These are phyloP conservation scores for Trichoderma pleuroti DNA, from an alignment of 2,329 filamentous ascomycete species.

Conservation along the genomic window DNA sequence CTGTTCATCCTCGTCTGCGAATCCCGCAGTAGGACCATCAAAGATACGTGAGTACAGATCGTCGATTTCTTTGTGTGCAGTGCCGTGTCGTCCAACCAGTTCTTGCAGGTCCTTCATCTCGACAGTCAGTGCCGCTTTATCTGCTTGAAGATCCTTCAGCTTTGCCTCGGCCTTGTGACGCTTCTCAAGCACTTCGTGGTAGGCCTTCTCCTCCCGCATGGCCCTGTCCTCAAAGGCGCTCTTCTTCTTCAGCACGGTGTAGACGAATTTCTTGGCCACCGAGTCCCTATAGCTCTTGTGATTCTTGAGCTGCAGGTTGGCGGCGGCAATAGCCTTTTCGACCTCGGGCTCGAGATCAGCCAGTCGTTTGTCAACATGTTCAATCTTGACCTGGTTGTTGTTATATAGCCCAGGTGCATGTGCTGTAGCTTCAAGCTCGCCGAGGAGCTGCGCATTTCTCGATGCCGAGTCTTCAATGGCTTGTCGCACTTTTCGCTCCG, in stretches of 20 bases:
- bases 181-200: slow-evolving; percentile 10
- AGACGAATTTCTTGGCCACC: slow-evolving; percentile 12
- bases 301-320: slow-evolving; percentile 10
- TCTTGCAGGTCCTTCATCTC: slow-evolving; percentile 7
- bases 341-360: slow-evolving; percentile 14
- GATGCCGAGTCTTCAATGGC: slow-evolving; percentile 29
- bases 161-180: slow-evolving; percentile 11
- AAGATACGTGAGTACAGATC: slow-evolving; percentile 10
- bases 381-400: slow-evolving; percentile 14
- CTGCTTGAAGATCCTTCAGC: slow-evolving; percentile 8
- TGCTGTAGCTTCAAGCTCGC: slow-evolving; percentile 8
- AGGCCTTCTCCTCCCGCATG: slow-evolving; percentile 7
- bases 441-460: slow-evolving; percentile 12
- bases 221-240: slow-evolving; percentile 10
- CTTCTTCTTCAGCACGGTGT: slow-evolving; percentile 16
- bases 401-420: background rate
- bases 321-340: background rate
- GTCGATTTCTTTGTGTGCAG: slow-evolving; percentile 15
- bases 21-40: slow-evolving; percentile 15
- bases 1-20: slow-evolving; percentile 18
- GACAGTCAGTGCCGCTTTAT: background rate
- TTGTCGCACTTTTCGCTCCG: slow-evolving; percentile 19
- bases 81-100: background rate
- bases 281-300: slow-evolving; percentile 18
- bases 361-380: slow-evolving; percentile 16